Conservation (phyloP, 208 protist genomes). For the Acanthamoeba royreba region DNA sequence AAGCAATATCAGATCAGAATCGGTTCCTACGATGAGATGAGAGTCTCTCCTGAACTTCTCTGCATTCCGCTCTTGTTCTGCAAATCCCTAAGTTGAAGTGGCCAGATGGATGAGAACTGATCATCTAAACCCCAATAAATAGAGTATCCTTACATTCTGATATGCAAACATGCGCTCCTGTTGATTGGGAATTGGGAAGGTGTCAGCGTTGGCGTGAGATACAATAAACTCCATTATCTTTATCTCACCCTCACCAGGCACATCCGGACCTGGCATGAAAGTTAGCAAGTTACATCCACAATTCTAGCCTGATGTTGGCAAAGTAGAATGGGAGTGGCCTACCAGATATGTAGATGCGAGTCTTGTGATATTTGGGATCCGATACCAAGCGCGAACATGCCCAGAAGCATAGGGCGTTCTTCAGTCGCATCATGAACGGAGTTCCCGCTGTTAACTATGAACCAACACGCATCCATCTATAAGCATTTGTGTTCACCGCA, state of each 20-base stretch:
- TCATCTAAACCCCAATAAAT: too few relatives aligned
- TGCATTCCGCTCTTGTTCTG: not conserved
- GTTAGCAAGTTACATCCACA: too few relatives aligned
- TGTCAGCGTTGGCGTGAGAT: not conserved
- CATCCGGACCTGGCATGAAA: not conserved
- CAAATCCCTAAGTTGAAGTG: not conserved
- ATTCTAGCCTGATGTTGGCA: too few relatives aligned
- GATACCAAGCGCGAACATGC: not conserved
- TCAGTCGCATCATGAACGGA: not conserved
- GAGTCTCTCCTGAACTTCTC: not conserved
- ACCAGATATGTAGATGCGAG: not conserved
- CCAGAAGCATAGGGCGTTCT: slow-evolving; percentile 3
- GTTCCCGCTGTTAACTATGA: not conserved
- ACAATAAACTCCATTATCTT: not conserved
- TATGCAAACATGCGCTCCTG: not conserved
- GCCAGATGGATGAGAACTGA: not conserved
- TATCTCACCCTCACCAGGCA: not conserved
- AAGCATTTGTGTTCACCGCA: not conserved
- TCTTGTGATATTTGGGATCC: not conserved
- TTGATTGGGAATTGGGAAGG: not conserved
- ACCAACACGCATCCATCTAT: not conserved
- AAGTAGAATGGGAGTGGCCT: too few relatives aligned
- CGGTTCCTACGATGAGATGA: slow-evolving; percentile 8
- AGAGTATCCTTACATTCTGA: not conserved
- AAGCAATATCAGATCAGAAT: not conserved